Conservation (phyloP, 208 protist genomes). For the Acanthamoeba royreba region DNA sequence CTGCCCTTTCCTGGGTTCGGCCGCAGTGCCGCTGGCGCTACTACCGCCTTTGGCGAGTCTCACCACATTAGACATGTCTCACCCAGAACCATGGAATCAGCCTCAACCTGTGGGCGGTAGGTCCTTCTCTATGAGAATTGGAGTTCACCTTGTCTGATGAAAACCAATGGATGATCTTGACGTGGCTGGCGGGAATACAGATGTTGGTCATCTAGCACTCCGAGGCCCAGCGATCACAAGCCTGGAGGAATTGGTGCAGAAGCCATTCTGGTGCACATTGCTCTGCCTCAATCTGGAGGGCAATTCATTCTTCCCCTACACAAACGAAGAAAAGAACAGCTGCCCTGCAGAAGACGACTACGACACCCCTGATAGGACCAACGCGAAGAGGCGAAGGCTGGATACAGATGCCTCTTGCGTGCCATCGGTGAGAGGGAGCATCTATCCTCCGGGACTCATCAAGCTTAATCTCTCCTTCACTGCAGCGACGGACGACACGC, state of each 20-base stretch:
- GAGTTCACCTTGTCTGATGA: neutral
- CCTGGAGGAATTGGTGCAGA: neutral
- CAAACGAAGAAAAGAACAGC: neutral
- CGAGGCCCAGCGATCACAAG: neutral
- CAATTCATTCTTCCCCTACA: neutral
- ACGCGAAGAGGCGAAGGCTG: neutral
- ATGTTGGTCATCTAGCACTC: too few species aligned
- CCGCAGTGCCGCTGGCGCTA: neutral
- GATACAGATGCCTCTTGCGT: neutral
- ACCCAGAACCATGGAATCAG: neutral
- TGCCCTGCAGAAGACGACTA: neutral
- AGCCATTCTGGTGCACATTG: neutral
- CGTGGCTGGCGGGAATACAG: too few species aligned
- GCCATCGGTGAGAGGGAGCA: neutral
- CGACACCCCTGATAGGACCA: neutral
- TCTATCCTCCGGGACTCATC: neutral
- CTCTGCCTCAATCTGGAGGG: neutral
- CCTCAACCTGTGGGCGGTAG: neutral
- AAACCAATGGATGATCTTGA: too few species aligned
- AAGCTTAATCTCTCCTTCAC: neutral
- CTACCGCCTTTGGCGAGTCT: neutral
- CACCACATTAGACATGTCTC: neutral
- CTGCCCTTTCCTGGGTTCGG: neutral
- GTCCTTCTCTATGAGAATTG: too few species aligned
- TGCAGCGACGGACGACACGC: neutral